Conservation (phyloP, 768 basidiomycete genomes). For the Lyophyllum decastes region DNA sequence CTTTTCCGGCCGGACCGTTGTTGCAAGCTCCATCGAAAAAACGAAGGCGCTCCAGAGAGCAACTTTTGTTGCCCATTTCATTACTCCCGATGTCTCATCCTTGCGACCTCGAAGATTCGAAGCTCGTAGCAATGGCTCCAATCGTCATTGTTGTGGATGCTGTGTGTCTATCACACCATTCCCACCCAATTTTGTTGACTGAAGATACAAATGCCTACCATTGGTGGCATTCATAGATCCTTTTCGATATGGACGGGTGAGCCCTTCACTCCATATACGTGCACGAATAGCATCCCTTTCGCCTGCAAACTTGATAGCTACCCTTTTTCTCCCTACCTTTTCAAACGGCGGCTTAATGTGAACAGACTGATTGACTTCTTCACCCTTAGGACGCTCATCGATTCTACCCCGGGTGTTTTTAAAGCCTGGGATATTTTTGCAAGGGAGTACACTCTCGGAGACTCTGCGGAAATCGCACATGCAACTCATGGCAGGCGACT, state of each 20-base stretch:
- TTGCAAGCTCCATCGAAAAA: too few species aligned
- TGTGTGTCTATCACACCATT: conserved; percentile 34
- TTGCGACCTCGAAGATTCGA: neutral
- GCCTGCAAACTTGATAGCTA: too few species aligned
- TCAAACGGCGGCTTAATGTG: neutral
- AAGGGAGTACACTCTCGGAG: conserved; percentile 58
- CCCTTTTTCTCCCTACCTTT: neutral
- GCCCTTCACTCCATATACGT: conserved; percentile 11
- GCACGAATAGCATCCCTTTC: neutral
- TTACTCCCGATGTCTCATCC: too few species aligned
- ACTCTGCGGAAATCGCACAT: conserved; percentile 47
- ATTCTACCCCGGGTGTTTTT: conserved; percentile 83
- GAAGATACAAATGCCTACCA: neutral
- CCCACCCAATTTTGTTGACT: conserved; percentile 4
- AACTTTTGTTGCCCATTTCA: too few species aligned
- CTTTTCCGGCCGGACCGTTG: too few species aligned
- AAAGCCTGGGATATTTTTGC: conserved; percentile 76
- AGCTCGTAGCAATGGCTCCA: conserved; percentile 30
- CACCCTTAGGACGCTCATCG: conserved; percentile 62
- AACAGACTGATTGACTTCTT: neutral
- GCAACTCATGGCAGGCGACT: conserved; percentile 77
- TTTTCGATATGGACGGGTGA: conserved; percentile 75
- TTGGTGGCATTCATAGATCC: conserved; percentile 48
- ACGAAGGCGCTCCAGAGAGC: too few species aligned
- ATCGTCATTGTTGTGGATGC: conserved; percentile 48